Conservation (phyloP, 768 basidiomycete species). For the Amyloporia xantha region DNA sequence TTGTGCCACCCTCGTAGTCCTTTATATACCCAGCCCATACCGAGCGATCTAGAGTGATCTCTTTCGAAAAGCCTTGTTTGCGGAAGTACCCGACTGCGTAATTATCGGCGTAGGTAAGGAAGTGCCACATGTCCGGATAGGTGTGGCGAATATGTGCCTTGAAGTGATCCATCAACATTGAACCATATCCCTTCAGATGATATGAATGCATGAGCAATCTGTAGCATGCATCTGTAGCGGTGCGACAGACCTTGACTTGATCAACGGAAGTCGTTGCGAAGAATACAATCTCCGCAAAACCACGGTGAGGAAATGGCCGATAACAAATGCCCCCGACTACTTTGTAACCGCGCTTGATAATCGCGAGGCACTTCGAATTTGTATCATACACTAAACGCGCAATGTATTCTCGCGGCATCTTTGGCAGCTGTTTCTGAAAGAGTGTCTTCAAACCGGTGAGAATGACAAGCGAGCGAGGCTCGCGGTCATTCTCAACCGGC, state of each 20-base stretch:
- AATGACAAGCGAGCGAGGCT: constrained; percentile 73
- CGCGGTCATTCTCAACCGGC: constrained; percentile 77
- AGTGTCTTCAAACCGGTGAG: constrained; percentile 94
- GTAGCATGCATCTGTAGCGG: background rate
- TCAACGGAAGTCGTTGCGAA: constrained; percentile 95
- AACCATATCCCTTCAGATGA: constrained; percentile 81
- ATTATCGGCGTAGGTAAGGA: constrained; percentile 97
- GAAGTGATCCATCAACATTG: constrained; percentile 97
- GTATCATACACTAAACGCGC: constrained; percentile 89
- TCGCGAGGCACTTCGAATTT: constrained; percentile 90
- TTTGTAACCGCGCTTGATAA: constrained; percentile 90
- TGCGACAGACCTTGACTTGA: constrained; percentile 80
- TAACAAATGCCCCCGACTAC: constrained; percentile 98
- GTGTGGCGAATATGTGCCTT: constrained; percentile 84
- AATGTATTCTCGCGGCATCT: constrained; percentile 99
- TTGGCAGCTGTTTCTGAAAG: constrained; percentile 95
- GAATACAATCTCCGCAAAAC: constrained; percentile 98
- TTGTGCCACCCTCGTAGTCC: constrained; percentile 98
- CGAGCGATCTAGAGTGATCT: constrained; percentile 85
- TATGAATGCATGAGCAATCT: background rate
- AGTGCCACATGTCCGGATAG: constrained; percentile 87
- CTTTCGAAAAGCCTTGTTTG: constrained; percentile 98
- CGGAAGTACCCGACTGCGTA: constrained; percentile 99
- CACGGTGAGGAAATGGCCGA: constrained; percentile 89
- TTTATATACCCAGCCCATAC: constrained; percentile 99